These are phyloP conservation scores for Ochromonas danica DNA, from an alignment of 108 stramenopile species.

Conservation along the genomic window DNA sequence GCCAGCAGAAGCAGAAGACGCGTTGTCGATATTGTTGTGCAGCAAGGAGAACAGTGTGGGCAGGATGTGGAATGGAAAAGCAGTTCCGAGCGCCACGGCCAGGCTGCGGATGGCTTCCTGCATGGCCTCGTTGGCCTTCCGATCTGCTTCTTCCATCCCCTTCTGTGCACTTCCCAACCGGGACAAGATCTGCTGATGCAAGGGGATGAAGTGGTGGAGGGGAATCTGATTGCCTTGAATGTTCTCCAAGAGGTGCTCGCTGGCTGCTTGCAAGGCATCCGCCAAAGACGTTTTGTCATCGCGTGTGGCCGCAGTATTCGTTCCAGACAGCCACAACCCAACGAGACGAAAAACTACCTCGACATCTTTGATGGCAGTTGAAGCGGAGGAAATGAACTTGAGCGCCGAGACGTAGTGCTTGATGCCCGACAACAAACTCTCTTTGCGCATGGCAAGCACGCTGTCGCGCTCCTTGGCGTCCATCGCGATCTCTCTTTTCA, in stretches of 20 bases:
- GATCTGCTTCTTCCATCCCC: neutral
- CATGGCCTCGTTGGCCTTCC: neutral
- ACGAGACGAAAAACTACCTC: conserved; percentile 20
- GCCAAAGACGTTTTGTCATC: too few relatives aligned
- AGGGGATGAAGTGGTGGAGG: conserved; percentile 70
- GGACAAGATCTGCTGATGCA: conserved; percentile 78
- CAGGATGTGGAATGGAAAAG: conserved; percentile 81
- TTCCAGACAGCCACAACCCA: neutral
- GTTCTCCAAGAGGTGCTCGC: neutral
- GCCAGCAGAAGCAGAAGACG: neutral
- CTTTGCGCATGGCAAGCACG: neutral
- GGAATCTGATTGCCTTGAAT: conserved; percentile 55
- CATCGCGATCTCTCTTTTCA: neutral
- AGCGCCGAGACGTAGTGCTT: neutral
- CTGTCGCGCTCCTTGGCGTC: neutral
- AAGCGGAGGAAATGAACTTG: neutral
- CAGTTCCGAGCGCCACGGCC: conserved; percentile 65
- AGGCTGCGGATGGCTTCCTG: conserved; percentile 56
- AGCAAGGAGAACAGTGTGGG: conserved; percentile 70
- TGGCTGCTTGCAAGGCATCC: too few relatives aligned
- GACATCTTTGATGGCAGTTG: neutral
- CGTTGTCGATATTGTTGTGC: conserved; percentile 61
- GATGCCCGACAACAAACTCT: neutral
- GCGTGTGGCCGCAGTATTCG: neutral
- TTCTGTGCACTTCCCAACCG: conserved; percentile 57